These are phyloP conservation scores for Macrolepiota fuliginosa DNA, from an alignment of 768 basidiomycete species.

Conservation along the genomic window DNA sequence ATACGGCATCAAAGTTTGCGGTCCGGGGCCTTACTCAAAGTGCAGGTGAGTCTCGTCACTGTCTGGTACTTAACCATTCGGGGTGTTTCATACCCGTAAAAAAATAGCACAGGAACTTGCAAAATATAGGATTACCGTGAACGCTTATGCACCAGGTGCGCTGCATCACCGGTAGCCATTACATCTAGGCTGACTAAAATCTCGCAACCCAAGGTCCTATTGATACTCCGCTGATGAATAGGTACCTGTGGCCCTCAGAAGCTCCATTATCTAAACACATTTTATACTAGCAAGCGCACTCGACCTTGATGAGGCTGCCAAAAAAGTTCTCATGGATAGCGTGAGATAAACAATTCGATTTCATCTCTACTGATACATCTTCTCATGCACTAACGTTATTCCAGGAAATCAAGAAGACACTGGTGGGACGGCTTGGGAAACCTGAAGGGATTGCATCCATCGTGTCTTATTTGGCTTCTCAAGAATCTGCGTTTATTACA, in stretches of 20 bases:
- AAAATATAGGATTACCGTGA: constrained; percentile 30
- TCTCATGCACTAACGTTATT: too few relatives aligned
- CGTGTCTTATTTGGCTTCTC: constrained; percentile 20
- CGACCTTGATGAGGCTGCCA: too few relatives aligned
- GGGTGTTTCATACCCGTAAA: constrained; percentile 1
- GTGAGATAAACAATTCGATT: too few relatives aligned
- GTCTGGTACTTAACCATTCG: not conserved
- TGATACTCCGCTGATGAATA: too few relatives aligned
- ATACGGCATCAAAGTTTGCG: constrained; percentile 40
- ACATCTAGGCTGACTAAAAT: too few relatives aligned
- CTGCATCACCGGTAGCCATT: not conserved
- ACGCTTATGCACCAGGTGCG: constrained; percentile 32
- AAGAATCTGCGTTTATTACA: constrained; percentile 17
- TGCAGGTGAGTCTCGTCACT: constrained; percentile 19
- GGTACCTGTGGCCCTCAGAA: too few relatives aligned
- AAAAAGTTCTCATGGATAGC: too few relatives aligned
- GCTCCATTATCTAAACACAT: too few relatives aligned
- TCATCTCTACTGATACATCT: too few relatives aligned
- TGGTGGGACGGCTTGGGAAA: not conserved
- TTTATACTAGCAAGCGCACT: too few relatives aligned
- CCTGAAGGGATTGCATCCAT: constrained; percentile 15
- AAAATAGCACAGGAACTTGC: constrained; percentile 17
- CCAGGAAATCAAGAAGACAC: too few relatives aligned
- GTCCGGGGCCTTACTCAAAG: constrained; percentile 37
- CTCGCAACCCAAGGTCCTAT: too few relatives aligned